Percentiles rank a stretch among this genome's conserved stretches.
phyloP scores from a whole-genome alignment of 1,284 basidiomycete species.

The Cutaneotrichosporon cavernicola region DNA sequence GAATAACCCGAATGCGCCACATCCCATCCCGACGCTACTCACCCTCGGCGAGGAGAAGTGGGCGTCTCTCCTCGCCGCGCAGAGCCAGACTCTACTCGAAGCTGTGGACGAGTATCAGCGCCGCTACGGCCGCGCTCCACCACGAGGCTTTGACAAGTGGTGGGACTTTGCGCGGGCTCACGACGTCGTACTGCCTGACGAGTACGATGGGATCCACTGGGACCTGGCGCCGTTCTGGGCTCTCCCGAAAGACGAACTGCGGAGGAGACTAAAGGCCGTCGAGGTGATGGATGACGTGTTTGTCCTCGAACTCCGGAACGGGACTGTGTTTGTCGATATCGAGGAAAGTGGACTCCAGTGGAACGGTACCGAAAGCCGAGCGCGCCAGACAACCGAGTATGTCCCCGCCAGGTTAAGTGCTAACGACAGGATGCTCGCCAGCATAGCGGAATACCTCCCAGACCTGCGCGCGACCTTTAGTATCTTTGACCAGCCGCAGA shows the following conservation, averaged over 20 bases:
- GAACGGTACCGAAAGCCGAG: constrained; percentile 45
- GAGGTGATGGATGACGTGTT: constrained; percentile 48
- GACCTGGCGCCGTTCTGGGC: constrained; percentile 80
- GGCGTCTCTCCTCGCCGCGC: constrained; percentile 63
- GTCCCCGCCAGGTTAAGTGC: background rate
- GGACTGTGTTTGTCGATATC: constrained; percentile 32
- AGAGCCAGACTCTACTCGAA: constrained; percentile 69
- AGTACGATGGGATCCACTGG: constrained; percentile 75
- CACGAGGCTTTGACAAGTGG: constrained; percentile 84
- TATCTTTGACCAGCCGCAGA: constrained; percentile 56
- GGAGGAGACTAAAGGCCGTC: constrained; percentile 62
- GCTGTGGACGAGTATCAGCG: constrained; percentile 74
- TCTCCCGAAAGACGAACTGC: constrained; percentile 68
- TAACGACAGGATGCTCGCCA: constrained; percentile 38
- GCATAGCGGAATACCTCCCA: constrained; percentile 49
- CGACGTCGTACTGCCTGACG: constrained; percentile 76
- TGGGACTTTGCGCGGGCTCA: constrained; percentile 72
- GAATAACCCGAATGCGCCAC: constrained; percentile 51
- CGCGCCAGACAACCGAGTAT: constrained; percentile 37
- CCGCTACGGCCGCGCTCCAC: constrained; percentile 74
- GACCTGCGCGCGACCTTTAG: constrained; percentile 54
- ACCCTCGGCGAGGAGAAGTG: constrained; percentile 70
- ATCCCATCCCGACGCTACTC: constrained; percentile 78
- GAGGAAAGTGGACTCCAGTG: constrained; percentile 43
- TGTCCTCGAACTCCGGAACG: constrained; percentile 40